Evolutionary conservation across 805 yeast genomes (phyloP), one percentile per base, ranked within the genome.

Genomic region (Diddensiella caesifluorescens): DNA sequence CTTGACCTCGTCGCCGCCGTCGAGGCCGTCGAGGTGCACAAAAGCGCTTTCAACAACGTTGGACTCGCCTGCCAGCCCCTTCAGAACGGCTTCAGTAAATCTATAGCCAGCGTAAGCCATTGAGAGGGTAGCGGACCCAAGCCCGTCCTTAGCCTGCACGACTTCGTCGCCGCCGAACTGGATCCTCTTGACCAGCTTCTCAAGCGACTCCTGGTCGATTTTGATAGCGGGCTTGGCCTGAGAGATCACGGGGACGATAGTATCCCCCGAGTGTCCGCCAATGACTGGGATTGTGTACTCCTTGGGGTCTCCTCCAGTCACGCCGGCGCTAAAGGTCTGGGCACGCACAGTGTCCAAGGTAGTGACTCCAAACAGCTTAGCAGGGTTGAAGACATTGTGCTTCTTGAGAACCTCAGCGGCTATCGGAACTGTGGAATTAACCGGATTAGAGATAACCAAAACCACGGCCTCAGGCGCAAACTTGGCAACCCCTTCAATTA

Each of bases 121-220:
- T 22, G 95, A 84, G 52, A 89, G 73, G 27, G 97, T 89, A 44
- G 97, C 97, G 37, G 95, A 85, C 30, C 97, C 97, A 39, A 80
- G 80, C 50, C 97, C 97, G 56, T 85, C 82, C 71, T 89, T 89
- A 43, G 97, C 97, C 69, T 83, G 73, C 50, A 89, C 97, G 36
- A 89, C 95, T 67, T 90, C 97, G 62, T 89, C 97, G 61, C 97
- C 97, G 48, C 95, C 95, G 55, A 83, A 88, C 70, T 89, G 97
- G 53, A 89, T 89, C 68, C 97, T 79, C 74, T 86, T 74, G 56
- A 87, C 77, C 54, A 89, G 75, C 48, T 75, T 75, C 56, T 77
- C 77, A 41, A 57, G 54, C 28, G 50, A 50, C 55, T 59, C 61
- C 57, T 59, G 41, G 61, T 68, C 57, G 56, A 57, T 54, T 59